Percentiles rank a stretch among this genome's conserved stretches.
Conservation (phyloP, 192 early-diverging fungal genomes). For the Diversispora eburnea region DNA sequence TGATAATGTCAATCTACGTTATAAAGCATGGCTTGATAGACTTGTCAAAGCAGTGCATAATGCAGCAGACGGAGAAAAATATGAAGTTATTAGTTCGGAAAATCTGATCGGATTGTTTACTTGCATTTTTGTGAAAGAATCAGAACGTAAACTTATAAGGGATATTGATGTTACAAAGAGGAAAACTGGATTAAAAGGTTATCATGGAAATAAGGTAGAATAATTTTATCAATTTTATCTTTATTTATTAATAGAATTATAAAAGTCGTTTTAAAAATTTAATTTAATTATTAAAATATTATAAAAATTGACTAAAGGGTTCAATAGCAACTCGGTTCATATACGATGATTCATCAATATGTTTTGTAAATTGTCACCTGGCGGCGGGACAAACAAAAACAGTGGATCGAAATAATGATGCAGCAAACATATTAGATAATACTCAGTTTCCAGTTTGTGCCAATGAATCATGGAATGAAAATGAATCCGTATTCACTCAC, state of each 20-base stretch:
- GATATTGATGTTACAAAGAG: constrained; percentile 66
- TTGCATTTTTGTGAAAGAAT: constrained; percentile 74
- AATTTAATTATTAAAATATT: too few relatives aligned
- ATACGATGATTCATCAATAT: constrained; percentile 75
- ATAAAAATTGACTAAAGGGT: constrained; percentile 48
- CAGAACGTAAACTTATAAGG: constrained; percentile 47
- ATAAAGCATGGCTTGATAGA: constrained; percentile 80
- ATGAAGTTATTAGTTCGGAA: constrained; percentile 61
- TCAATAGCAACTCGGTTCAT: constrained; percentile 72
- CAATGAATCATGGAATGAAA: constrained; percentile 29
- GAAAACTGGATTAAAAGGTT: constrained; percentile 87
- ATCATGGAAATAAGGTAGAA: constrained; percentile 84
- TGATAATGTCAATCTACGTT: constrained; percentile 51
- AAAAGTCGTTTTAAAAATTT: background rate
- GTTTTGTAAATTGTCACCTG: constrained; percentile 83
- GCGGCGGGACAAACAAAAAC: constrained; percentile 80
- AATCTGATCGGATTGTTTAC: constrained; percentile 91
- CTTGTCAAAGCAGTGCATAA: constrained; percentile 60
- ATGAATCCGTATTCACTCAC: constrained; percentile 54
- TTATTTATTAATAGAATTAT: constrained; percentile 8
- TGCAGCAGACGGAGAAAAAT: constrained; percentile 40
- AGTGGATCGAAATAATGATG: constrained; percentile 70
- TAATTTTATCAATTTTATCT: constrained; percentile 28
- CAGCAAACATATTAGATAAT: constrained; percentile 60
- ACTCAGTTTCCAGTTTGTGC: constrained; percentile 28